Evolutionary conservation across 2,329 filamentous ascomycete species (phyloP).

Genomic region (Penicillium sp.): DNA sequence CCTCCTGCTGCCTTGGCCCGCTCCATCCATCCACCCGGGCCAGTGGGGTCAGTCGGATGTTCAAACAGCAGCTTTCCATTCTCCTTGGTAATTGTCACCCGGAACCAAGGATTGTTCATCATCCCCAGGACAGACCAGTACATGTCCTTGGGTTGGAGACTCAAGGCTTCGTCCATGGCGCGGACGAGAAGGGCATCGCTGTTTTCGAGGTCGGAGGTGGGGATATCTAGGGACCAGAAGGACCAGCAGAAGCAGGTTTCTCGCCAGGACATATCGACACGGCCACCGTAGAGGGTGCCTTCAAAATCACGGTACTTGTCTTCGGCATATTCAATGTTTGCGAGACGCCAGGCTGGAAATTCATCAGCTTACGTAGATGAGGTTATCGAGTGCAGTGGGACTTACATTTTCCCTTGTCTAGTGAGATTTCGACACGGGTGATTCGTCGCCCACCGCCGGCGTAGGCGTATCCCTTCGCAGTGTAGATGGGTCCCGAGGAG

Average conservation of each 20-base stretch:
- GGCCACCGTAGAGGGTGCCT: constrained; percentile 73
- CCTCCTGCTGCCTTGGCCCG: constrained; percentile 81
- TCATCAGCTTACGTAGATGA: constrained; percentile 18
- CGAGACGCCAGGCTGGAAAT: constrained; percentile 68
- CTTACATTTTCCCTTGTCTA: constrained; percentile 75
- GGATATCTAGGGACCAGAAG: constrained; percentile 80
- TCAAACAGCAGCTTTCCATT: constrained; percentile 73
- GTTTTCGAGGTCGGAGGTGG: constrained; percentile 63
- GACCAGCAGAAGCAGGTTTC: constrained; percentile 90
- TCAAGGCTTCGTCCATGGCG: constrained; percentile 89
- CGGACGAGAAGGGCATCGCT: constrained; percentile 79
- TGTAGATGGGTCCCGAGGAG: constrained; percentile 61
- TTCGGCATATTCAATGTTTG: constrained; percentile 80
- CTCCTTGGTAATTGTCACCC: constrained; percentile 76
- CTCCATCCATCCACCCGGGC: constrained; percentile 91
- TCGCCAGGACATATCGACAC: constrained; percentile 78
- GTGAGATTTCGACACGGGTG: constrained; percentile 79
- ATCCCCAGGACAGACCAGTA: constrained; percentile 95
- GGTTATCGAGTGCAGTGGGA: not conserved
- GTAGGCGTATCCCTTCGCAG: constrained; percentile 81
- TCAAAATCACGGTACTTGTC: constrained; percentile 75
- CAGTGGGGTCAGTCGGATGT: constrained; percentile 83
- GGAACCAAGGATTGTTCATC: constrained; percentile 98
- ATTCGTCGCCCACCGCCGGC: constrained; percentile 83
- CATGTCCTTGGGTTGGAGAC: constrained; percentile 87